phyloP scores from a whole-genome alignment of 2,329 filamentous ascomycete species.

The Arthrocladium fulminans region DNA sequence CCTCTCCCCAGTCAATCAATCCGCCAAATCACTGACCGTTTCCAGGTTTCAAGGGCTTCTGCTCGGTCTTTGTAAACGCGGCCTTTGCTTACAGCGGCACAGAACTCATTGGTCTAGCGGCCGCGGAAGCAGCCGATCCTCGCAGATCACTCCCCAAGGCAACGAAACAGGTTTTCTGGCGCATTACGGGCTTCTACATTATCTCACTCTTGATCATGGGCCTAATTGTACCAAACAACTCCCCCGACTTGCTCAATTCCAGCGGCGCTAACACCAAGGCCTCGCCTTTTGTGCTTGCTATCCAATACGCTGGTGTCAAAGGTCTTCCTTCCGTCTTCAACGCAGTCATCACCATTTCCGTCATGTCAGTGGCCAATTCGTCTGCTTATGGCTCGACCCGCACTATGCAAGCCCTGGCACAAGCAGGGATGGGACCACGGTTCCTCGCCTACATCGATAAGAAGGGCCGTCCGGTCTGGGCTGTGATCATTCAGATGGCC shows the following conservation, averaged over 20 bases:
- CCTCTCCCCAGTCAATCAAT: too few relatives aligned
- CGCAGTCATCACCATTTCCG: conserved; percentile 74
- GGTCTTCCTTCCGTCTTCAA: conserved; percentile 86
- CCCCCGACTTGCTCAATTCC: conserved; percentile 54
- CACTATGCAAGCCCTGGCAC: conserved; percentile 79
- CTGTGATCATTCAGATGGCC: conserved; percentile 58
- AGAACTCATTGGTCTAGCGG: conserved; percentile 53
- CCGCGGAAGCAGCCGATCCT: conserved; percentile 51
- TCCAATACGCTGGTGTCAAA: conserved; percentile 70
- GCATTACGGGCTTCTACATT: conserved; percentile 78
- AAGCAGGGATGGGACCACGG: conserved; percentile 71
- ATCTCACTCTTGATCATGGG: conserved; percentile 73
- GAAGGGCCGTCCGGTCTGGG: conserved; percentile 66
- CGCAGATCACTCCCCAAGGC: conserved; percentile 69
- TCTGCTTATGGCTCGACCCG: conserved; percentile 85
- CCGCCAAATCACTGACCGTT: too few relatives aligned
- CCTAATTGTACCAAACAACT: conserved; percentile 63
- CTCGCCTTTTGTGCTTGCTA: conserved; percentile 90
- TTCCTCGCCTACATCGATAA: conserved; percentile 74
- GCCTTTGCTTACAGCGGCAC: conserved; percentile 56
- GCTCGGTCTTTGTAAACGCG: conserved; percentile 55
- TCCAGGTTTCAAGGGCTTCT: conserved; percentile 60
- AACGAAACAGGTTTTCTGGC: conserved; percentile 90
- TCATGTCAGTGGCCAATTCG: conserved; percentile 84
- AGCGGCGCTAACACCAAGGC: conserved; percentile 58